Base-by-base conservation (phyloP, 352 stramenopile species). In the Globisporangium iwayamae region DNA sequence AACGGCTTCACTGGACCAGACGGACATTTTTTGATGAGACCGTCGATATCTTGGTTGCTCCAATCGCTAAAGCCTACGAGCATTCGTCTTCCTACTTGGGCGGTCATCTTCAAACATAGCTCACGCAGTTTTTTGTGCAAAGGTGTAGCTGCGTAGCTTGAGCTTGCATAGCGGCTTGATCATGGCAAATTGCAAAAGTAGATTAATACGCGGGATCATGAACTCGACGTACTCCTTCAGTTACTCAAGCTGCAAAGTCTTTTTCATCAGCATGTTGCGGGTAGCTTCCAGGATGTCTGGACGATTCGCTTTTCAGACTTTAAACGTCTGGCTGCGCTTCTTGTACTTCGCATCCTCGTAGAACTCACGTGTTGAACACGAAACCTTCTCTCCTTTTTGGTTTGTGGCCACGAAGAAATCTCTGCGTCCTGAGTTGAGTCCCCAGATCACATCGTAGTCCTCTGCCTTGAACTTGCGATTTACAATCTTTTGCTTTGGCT, bases 151-250 rank as follows among this genome's bases (percentile, higher is more conserved):
- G 32, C 32, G 32, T 1, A 43, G 38, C 11, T 43, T 43, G 2
- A 70, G 67, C 13, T 60, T 62, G 28, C 67, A 53, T 14, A 73
- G 65, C n/a, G 58, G 53, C 58, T 73, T 70, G 7, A 47, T 1
- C 48, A 59, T 62, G 0, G 32, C 20, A 38, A 73, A 73, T 4
- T 36, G 4, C 32, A 36, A 2, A 36, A 36, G 32, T 1, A 36
- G 32, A 2, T 36, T 4, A 2, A 4, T 53, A 20, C 54, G 58
- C 0, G 36, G 20, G 0, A n/a, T 67, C 62, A 70, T 64, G 25
- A 67, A 70, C 16, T 3, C 2, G 1, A 16, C 1, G 6, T 65
- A 67, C 8, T 36, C 13, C 32, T 73, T 18, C 11, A 70, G 47
- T 54, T 4, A 7, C 1, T 60, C 52, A 0, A 67, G 52, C 30